A percentile compares a stretch with the other conserved stretches of the same genome.
Conservation (phyloP, 2,329 filamentous ascomycete species). For the Penicillium digitatum region DNA sequence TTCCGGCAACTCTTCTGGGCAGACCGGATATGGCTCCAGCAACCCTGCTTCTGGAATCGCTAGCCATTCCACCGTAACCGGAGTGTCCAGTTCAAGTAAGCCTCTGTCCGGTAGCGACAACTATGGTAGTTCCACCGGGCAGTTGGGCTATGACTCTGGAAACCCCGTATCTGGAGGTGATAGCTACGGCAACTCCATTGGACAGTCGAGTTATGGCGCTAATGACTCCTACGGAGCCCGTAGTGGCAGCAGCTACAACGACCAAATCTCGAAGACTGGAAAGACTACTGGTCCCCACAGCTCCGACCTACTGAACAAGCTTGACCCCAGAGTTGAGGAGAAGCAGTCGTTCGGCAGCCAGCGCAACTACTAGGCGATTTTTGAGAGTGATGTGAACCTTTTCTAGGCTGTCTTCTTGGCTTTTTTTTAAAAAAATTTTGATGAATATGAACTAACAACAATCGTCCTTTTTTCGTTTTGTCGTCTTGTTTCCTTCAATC, state of each 20-base stretch:
- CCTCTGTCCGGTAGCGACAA: neutral
- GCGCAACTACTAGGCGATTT: conserved; percentile 12
- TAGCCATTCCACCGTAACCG: too few species aligned
- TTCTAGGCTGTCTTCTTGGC: neutral
- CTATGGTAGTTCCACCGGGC: neutral
- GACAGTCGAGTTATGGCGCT: neutral
- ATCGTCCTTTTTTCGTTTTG: too few species aligned
- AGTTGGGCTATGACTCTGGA: neutral
- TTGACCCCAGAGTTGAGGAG: conserved; percentile 18
- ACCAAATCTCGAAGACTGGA: neutral
- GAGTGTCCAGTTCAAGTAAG: neutral
- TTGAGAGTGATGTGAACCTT: neutral
- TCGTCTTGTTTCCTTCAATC: too few species aligned
- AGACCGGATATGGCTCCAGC: neutral
- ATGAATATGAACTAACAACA: neutral
- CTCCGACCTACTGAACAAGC: conserved; percentile 46
- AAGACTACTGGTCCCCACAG: conserved; percentile 40
- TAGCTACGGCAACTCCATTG: neutral
- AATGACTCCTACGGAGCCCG: neutral
- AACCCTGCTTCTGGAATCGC: too few species aligned
- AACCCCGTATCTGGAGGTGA: neutral
- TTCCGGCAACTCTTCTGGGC: neutral
- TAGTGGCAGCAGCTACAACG: conserved; percentile 17
- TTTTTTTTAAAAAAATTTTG: neutral
- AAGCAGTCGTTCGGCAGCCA: conserved; percentile 8